A percentile compares a stretch with the other conserved stretches of the same genome.
Evolutionary conservation across 441 rosid species (phyloP).

Genomic region (Melastoma candidum): DNA sequence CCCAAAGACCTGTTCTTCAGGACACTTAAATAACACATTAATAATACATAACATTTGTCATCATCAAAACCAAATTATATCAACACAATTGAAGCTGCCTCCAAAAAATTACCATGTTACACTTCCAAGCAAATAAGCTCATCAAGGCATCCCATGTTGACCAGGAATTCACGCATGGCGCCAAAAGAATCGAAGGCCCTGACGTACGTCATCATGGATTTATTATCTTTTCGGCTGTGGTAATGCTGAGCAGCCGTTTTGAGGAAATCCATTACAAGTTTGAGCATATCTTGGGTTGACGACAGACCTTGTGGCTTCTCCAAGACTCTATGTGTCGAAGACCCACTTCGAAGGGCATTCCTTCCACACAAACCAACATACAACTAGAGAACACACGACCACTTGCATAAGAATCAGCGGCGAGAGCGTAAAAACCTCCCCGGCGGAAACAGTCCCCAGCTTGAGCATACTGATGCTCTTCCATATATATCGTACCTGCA

Average conservation of each 20-base stretch:
- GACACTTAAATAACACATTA: too few relatives aligned
- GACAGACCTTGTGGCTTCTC: conserved; percentile 15
- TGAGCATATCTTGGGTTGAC: conserved; percentile 27
- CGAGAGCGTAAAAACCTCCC: conserved; percentile 25
- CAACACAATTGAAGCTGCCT: conserved; percentile 24
- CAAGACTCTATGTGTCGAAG: conserved; percentile 28
- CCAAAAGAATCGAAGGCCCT: too few relatives aligned
- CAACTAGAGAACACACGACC: conserved; percentile 24
- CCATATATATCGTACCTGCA: too few relatives aligned
- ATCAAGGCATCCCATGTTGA: conserved; percentile 14
- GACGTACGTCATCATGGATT: too few relatives aligned
- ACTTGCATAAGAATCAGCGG: conserved; percentile 39
- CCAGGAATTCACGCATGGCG: too few relatives aligned
- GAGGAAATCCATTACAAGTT: conserved; percentile 25
- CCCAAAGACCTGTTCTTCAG: too few relatives aligned
- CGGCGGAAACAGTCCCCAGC: conserved; percentile 40
- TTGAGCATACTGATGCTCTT: background rate
- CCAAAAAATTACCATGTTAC: conserved; percentile 30
- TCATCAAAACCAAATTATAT: too few relatives aligned
- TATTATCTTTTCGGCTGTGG: too few relatives aligned
- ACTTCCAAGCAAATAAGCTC: conserved; percentile 38
- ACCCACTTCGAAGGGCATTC: conserved; percentile 15
- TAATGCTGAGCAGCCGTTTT: too few relatives aligned
- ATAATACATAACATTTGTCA: too few relatives aligned
- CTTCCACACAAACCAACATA: conserved; percentile 22